These are phyloP conservation scores for Chaetomidium leptoderma DNA, from an alignment of 495 filamentous ascomycete species.

Conservation along the genomic window DNA sequence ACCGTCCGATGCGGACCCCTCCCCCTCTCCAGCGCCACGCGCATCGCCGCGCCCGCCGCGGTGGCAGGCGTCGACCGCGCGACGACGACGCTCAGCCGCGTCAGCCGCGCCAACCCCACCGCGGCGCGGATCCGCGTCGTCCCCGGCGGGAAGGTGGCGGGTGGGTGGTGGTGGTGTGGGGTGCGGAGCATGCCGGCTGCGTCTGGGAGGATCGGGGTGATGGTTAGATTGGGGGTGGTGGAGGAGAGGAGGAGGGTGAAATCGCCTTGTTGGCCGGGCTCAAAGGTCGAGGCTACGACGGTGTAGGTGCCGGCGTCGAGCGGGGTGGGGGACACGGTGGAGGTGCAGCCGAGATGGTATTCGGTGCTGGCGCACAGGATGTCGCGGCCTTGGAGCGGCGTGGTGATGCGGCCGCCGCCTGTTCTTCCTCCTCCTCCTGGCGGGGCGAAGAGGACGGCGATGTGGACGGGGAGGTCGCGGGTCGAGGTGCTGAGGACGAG, in stretches of 20 bases:
- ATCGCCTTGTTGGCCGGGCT: slow-evolving; percentile 65
- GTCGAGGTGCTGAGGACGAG: slow-evolving; percentile 64
- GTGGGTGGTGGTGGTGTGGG: slow-evolving; percentile 43
- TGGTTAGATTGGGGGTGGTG: slow-evolving; percentile 41
- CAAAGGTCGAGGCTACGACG: slow-evolving; percentile 82
- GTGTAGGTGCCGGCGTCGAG: slow-evolving; percentile 73
- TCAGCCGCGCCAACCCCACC: too few species aligned
- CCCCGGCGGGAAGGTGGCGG: slow-evolving; percentile 12
- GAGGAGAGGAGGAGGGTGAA: slow-evolving; percentile 72
- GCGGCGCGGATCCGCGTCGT: too few species aligned
- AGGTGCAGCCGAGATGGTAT: slow-evolving; percentile 72
- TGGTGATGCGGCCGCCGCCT: not conserved
- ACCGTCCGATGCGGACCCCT: slow-evolving; percentile 56
- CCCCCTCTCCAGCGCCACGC: slow-evolving; percentile 63
- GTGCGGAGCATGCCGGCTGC: slow-evolving; percentile 33
- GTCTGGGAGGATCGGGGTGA: slow-evolving; percentile 52
- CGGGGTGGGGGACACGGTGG: slow-evolving; percentile 53
- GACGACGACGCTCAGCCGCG: slow-evolving; percentile 40
- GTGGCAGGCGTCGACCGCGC: slow-evolving; percentile 12
- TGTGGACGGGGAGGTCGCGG: slow-evolving; percentile 65
- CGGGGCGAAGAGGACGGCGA: slow-evolving; percentile 71
- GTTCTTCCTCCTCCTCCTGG: too few species aligned
- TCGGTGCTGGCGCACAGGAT: slow-evolving; percentile 77
- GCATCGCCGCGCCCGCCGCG: slow-evolving; percentile 40
- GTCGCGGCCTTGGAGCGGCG: slow-evolving; percentile 70